Evolutionary conservation across 2,329 filamentous ascomycete species (phyloP), one percentile per base, ranked within the genome.

Genomic region (Hypoxylon sp.): DNA sequence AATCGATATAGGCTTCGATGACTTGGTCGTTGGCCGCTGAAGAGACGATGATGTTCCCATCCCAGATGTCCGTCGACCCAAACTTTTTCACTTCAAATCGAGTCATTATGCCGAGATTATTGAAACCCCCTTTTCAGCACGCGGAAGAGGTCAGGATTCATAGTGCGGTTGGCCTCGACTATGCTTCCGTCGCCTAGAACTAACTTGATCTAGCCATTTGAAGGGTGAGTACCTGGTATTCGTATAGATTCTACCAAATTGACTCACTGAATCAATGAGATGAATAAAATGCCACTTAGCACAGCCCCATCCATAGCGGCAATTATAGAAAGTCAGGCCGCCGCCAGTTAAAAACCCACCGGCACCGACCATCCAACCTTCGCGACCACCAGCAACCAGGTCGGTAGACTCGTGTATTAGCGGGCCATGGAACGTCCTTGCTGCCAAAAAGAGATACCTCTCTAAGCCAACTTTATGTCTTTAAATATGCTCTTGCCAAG

Each of bases 331-430:
- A 23, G 52, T 64, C 6, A 64, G 14, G 7, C 71, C 71, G 5
- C 71, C 71, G 8, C 70, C 70, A 11, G 65, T 67, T 29, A 71
- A 62, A 9, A 71, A 51, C n/a, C 71, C 71, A 14, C 70, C 70
- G 7, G 72, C 68, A 8, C 70, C 71, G 9, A 72, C 71, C 14
- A 54, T 21, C n/a, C n/a, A n/a, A 3, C 56, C 56, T n/a, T 67
- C 65, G 6, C 65, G 61, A 3, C 65, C 61, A 21, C 65, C 65
- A 39, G 61, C 65, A 58, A 30, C 43, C 63, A 1, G 62, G 50
- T 16, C 61, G 56, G 43, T 21, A 16, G n/a, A 60, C 23, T 30
- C 21, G 11, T 4, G 34, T 45, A 5, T 43, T 50, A 19, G 25
- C 16, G 16, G 61, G 56, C 55, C 55, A 64, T 4, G 37, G 43